A percentile compares a stretch with the other conserved stretches of the same genome.
These are phyloP conservation scores for Kazachstania kunashirensis DNA, from an alignment of 805 yeast species.

Conservation along the genomic window DNA sequence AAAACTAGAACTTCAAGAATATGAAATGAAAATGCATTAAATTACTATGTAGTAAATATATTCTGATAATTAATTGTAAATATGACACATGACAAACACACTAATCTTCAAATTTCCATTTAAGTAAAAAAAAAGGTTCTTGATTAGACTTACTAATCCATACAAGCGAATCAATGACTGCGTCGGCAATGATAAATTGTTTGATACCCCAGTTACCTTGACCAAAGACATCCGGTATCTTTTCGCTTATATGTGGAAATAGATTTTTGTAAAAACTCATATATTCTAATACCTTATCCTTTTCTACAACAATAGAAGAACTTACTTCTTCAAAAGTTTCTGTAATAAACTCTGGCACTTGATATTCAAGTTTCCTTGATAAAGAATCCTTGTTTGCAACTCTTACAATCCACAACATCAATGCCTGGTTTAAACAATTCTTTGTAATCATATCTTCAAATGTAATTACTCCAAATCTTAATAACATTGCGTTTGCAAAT, in stretches of 20 bases:
- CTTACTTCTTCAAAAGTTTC: conserved; percentile 32
- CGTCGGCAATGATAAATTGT: conserved; percentile 38
- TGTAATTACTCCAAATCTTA: conserved; percentile 47
- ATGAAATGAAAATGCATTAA: background rate
- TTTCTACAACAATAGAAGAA: conserved; percentile 33
- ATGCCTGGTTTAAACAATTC: conserved; percentile 45
- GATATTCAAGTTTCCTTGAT: conserved; percentile 16
- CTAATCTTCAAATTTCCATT: conserved; percentile 3
- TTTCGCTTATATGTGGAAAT: conserved; percentile 38
- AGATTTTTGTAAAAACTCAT: conserved; percentile 43
- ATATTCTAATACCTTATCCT: conserved; percentile 48
- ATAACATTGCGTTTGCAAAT: conserved; percentile 45
- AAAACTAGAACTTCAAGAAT: background rate
- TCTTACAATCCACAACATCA: conserved; percentile 56
- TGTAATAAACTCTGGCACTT: conserved; percentile 43
- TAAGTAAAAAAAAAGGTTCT: conserved; percentile 30
- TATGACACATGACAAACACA: background rate
- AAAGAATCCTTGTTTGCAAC: conserved; percentile 35
- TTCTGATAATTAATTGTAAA: background rate
- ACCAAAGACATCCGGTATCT: conserved; percentile 49
- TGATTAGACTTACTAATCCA: conserved; percentile 33
- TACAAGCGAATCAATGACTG: conserved; percentile 41
- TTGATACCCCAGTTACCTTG: conserved; percentile 38
- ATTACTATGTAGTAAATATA: background rate
- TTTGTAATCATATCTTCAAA: conserved; percentile 43